Evolutionary conservation across 805 yeast genomes (phyloP).

Genomic region (Wickerhamomyces xylosicus): DNA sequence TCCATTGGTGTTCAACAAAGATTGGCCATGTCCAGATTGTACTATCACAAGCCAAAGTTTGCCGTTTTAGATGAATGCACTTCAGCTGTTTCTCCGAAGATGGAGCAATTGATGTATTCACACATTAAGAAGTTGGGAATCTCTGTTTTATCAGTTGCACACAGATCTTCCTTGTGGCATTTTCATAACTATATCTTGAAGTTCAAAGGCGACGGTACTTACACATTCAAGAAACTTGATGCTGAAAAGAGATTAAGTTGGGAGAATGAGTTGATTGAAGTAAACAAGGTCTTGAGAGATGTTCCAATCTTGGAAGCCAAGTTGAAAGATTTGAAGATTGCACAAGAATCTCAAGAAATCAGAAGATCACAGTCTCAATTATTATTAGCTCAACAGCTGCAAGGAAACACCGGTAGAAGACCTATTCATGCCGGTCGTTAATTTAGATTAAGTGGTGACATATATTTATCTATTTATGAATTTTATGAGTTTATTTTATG

Average conservation of each 20-base stretch:
- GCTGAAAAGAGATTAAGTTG: slow-evolving; percentile 62
- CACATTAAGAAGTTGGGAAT: slow-evolving; percentile 74
- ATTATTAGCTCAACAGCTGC: background rate
- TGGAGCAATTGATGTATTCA: slow-evolving; percentile 82
- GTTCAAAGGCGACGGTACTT: slow-evolving; percentile 78
- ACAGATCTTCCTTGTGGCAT: slow-evolving; percentile 86
- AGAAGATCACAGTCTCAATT: slow-evolving; percentile 19
- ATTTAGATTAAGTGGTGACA: too few relatives aligned
- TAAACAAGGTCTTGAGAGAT: slow-evolving; percentile 64
- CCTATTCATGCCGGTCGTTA: background rate
- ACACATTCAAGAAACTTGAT: slow-evolving; percentile 50
- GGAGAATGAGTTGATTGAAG: slow-evolving; percentile 65
- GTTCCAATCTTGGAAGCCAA: slow-evolving; percentile 59
- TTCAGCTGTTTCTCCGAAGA: slow-evolving; percentile 82
- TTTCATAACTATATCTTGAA: slow-evolving; percentile 77
- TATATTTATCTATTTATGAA: too few relatives aligned
- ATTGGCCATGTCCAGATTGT: slow-evolving; percentile 85
- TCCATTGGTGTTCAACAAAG: slow-evolving; percentile 91
- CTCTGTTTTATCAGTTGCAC: slow-evolving; percentile 83
- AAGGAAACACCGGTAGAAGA: background rate
- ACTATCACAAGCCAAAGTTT: slow-evolving; percentile 84
- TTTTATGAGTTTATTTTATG: too few relatives aligned
- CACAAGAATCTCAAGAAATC: slow-evolving; percentile 25
- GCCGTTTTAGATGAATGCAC: slow-evolving; percentile 96
- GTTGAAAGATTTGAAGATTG: slow-evolving; percentile 51